These are phyloP conservation scores for Tylopilus sp. DNA, from an alignment of 768 basidiomycete species.

Conservation along the genomic window DNA sequence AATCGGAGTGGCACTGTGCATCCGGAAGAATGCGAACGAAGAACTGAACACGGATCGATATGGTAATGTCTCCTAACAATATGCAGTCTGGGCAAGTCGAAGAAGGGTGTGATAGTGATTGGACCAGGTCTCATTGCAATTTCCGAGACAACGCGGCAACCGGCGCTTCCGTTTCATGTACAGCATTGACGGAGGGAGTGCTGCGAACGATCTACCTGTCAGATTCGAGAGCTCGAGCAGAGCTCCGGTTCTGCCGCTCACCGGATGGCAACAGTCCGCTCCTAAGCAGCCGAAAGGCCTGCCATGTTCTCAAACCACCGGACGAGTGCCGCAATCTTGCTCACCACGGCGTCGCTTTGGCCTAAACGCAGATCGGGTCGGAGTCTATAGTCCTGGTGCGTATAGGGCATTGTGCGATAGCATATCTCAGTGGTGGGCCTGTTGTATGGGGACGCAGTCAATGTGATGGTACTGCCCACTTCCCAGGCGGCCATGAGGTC, in stretches of 20 bases:
- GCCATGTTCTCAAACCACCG: constrained; percentile 75
- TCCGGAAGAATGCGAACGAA: constrained; percentile 10
- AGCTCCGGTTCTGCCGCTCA: constrained; percentile 11
- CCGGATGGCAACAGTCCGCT: constrained; percentile 9
- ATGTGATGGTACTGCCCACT: constrained; percentile 39
- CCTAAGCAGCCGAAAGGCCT: constrained; percentile 40
- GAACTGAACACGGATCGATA: constrained; percentile 16
- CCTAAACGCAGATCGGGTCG: constrained; percentile 75
- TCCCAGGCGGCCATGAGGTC: constrained; percentile 54
- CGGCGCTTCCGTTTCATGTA: constrained; percentile 25
- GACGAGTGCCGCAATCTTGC: constrained; percentile 62
- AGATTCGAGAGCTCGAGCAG: constrained; percentile 2
- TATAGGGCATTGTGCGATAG: constrained; percentile 73
- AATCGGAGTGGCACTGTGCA: constrained; percentile 4
- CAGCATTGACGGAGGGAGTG: constrained; percentile 17
- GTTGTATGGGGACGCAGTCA: constrained; percentile 69
- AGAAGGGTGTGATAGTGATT: constrained; percentile 19
- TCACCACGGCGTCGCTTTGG: constrained; percentile 63
- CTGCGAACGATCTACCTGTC: constrained; percentile 9
- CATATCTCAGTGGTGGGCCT: constrained; percentile 65
- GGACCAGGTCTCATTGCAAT: constrained; percentile 15
- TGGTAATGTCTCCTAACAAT: constrained; percentile 8
- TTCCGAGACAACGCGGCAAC: constrained; percentile 25
- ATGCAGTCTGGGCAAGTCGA: constrained; percentile 17
- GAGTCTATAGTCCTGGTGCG: constrained; percentile 53